Conservation (phyloP, 2,329 filamentous ascomycete species). For the Elsinoe perseae region DNA sequence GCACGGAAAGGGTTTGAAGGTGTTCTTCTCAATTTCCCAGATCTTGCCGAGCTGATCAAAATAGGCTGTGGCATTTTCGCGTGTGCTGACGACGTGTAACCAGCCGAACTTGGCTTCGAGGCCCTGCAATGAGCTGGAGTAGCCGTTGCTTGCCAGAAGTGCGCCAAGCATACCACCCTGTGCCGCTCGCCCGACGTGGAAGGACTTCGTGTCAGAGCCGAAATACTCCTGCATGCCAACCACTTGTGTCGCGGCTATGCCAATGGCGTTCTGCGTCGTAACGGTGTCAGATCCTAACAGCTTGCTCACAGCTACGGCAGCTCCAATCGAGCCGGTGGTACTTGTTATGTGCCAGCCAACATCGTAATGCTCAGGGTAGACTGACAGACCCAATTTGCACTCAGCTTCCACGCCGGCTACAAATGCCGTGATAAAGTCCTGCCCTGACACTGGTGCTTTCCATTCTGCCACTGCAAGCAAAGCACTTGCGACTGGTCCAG, state of each 20-base stretch:
- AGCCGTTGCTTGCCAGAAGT: conserved; percentile 42
- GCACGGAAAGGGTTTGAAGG: conserved; percentile 52
- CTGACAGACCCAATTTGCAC: conserved; percentile 46
- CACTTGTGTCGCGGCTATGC: conserved; percentile 47
- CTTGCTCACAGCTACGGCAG: conserved; percentile 46
- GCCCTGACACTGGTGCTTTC: conserved; percentile 34
- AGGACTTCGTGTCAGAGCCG: conserved; percentile 49
- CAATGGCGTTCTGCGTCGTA: conserved; percentile 45
- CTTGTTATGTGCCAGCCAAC: conserved; percentile 51
- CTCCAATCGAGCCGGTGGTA: conserved; percentile 46
- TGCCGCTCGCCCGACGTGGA: conserved; percentile 47
- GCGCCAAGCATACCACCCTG: conserved; percentile 45
- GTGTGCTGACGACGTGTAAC: conserved; percentile 40
- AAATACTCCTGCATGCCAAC: conserved; percentile 49
- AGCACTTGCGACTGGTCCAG: conserved; percentile 45
- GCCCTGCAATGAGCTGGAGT: conserved; percentile 40
- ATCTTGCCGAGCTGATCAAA: conserved; percentile 30
- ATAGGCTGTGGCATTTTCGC: conserved; percentile 24
- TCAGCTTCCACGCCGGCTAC: conserved; percentile 46
- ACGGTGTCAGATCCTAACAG: conserved; percentile 35
- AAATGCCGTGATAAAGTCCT: conserved; percentile 45
- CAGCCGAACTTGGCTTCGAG: conserved; percentile 49
- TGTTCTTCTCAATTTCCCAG: conserved; percentile 50
- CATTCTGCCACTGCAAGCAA: conserved; percentile 43
- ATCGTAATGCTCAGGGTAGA: conserved; percentile 50